phyloP scores from a whole-genome alignment of 2,329 filamentous ascomycete genomes.

The Penicillium nordicum region DNA sequence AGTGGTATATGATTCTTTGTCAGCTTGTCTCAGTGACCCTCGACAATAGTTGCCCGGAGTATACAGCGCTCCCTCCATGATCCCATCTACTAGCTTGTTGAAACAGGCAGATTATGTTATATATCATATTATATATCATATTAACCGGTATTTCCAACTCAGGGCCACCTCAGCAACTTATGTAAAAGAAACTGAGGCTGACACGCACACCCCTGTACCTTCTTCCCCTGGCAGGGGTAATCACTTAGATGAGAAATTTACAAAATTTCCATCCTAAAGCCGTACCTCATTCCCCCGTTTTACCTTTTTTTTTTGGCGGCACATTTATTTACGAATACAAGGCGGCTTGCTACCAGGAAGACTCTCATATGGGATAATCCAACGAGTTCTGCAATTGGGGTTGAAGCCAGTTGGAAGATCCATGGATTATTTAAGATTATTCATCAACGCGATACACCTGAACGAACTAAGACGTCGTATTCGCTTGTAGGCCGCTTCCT shows the following conservation, averaged over 20 bases:
- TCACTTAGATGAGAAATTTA: too few relatives aligned
- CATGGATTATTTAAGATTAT: too few relatives aligned
- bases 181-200: not conserved
- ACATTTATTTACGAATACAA: not conserved
- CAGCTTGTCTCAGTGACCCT: too few relatives aligned
- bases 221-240: not conserved
- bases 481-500: not conserved
- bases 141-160: not conserved
- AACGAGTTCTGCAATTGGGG: not conserved
- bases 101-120: not conserved
- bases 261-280: too few relatives aligned
- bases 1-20: too few relatives aligned
- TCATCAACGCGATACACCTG: not conserved
- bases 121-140: not conserved
- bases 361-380: not conserved
- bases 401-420: not conserved
- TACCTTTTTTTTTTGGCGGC: not conserved
- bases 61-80: not conserved
- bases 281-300: not conserved
- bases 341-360: not conserved
- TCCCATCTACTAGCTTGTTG: not conserved
- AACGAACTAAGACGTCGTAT: not conserved
- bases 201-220: not conserved
- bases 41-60: too few relatives aligned
- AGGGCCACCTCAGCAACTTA: not conserved